Percentiles rank a stretch among this genome's conserved stretches.
These are phyloP conservation scores for Clitopilus hobsonii DNA, from an alignment of 768 basidiomycete genomes.

Conservation along the genomic window DNA sequence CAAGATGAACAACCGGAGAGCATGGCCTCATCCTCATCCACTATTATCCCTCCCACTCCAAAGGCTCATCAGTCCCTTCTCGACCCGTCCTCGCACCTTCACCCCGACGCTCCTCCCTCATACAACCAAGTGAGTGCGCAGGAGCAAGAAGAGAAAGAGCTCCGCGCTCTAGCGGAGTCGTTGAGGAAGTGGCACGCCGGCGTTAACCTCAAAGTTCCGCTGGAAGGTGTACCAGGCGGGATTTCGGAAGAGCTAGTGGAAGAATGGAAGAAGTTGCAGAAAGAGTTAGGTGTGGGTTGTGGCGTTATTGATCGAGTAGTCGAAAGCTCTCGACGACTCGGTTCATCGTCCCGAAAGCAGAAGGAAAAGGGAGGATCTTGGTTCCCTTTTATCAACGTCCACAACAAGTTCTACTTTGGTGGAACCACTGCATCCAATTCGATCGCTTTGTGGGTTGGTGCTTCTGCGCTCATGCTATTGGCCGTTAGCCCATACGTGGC, in stretches of 20 bases:
- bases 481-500: constrained; percentile 58
- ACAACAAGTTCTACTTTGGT: constrained; percentile 66
- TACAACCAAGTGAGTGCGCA: constrained; percentile 60
- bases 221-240: constrained; percentile 41
- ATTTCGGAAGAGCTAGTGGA: constrained; percentile 64
- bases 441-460: constrained; percentile 47
- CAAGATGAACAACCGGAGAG: constrained; percentile 46
- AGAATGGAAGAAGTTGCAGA: constrained; percentile 78
- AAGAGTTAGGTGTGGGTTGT: constrained; percentile 76
- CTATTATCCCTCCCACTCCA: constrained; percentile 67
- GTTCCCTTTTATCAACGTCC: constrained; percentile 70
- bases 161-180: constrained; percentile 49
- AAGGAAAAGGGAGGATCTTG: constrained; percentile 30
- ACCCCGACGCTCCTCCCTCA: constrained; percentile 64
- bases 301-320: constrained; percentile 71
- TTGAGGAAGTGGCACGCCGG: constrained; percentile 73
- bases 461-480: constrained; percentile 56
- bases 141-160: constrained; percentile 44
- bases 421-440: constrained; percentile 30
- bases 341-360: constrained; percentile 12
- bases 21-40: constrained; percentile 70
- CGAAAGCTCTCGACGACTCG: constrained; percentile 26
- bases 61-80: constrained; percentile 35
- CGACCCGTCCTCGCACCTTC: constrained; percentile 23
- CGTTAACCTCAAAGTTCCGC: constrained; percentile 31